Percentiles rank a stretch among this genome's conserved stretches.
These are phyloP conservation scores for Penicillium sp. DNA, from an alignment of 2,329 filamentous ascomycete genomes.

Conservation along the genomic window DNA sequence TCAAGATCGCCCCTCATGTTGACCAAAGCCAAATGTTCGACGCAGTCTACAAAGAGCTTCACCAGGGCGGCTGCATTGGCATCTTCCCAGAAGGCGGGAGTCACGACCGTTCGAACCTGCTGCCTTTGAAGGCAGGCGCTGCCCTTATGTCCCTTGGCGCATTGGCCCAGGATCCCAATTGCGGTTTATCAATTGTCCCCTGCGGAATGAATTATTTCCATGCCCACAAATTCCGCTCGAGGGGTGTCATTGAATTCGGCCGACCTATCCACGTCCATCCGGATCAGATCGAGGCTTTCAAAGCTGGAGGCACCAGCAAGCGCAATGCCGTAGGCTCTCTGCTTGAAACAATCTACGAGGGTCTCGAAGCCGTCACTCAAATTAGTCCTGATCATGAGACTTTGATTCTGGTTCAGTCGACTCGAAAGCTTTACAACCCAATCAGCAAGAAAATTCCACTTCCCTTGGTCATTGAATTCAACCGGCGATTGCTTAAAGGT, in stretches of 20 bases:
- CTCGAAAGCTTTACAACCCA: constrained; percentile 85
- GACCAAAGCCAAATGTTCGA: constrained; percentile 91
- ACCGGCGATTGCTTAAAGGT: constrained; percentile 82
- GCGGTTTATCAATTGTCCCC: constrained; percentile 86
- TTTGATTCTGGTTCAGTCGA: constrained; percentile 88
- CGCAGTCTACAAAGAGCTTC: constrained; percentile 83
- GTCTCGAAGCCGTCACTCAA: constrained; percentile 82
- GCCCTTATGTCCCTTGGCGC: constrained; percentile 95
- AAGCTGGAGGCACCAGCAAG: constrained; percentile 63
- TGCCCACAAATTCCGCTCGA: constrained; percentile 92
- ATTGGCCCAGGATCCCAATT: constrained; percentile 77
- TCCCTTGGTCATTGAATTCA: constrained; percentile 89
- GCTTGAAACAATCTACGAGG: constrained; percentile 81
- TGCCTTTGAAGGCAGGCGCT: constrained; percentile 90
- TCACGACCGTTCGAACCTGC: constrained; percentile 85
- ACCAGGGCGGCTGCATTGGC: constrained; percentile 83
- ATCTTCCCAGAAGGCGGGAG: constrained; percentile 96
- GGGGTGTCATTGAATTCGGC: constrained; percentile 91
- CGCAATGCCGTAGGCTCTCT: constrained; percentile 28
- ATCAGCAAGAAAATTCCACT: constrained; percentile 89
- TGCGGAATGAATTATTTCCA: constrained; percentile 99
- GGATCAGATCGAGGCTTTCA: constrained; percentile 84
- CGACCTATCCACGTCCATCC: constrained; percentile 81
- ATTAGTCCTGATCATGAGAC: constrained; percentile 92
- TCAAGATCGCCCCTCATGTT: constrained; percentile 84